phyloP scores from a whole-genome alignment of 2,329 filamentous ascomycete genomes.

The Orbilia ellipsospora region DNA sequence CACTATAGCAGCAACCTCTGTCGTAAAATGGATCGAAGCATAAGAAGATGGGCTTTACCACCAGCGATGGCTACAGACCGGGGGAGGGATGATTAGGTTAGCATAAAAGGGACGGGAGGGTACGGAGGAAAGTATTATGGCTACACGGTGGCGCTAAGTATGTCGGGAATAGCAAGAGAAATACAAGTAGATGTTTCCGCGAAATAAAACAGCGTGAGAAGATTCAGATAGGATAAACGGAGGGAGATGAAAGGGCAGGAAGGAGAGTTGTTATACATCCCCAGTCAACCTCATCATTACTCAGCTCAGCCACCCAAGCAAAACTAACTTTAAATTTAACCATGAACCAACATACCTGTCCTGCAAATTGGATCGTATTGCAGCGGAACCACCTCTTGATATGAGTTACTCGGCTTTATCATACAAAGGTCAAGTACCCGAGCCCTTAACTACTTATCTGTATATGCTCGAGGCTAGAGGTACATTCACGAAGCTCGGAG shows the following conservation, averaged over 20 bases:
- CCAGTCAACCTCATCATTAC: neutral
- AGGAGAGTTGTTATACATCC: too few species aligned
- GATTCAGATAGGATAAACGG: neutral
- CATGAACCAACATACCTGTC: neutral
- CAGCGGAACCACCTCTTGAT: too few species aligned
- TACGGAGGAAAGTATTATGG: too few species aligned
- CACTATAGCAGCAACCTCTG: neutral
- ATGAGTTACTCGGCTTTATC: too few species aligned
- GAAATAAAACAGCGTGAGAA: neutral
- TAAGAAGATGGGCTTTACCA: neutral
- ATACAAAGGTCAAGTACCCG: neutral
- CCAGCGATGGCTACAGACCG: neutral
- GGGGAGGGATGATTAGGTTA: neutral
- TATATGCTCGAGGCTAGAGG: too few species aligned
- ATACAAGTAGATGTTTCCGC: too few species aligned
- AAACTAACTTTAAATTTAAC: neutral
- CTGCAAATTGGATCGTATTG: too few species aligned
- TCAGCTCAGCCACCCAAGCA: constrained; percentile 15
- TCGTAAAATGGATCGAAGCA: neutral
- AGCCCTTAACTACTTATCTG: neutral
- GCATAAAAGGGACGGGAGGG: too few species aligned
- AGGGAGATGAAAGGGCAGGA: neutral
- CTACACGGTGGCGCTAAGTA: too few species aligned
- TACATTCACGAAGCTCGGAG: too few species aligned
- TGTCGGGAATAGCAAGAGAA: too few species aligned